Evolutionary conservation across 306 rosid species (phyloP), one percentile per base, ranked within the genome.

Genomic region (Prunus fruticosa): DNA sequence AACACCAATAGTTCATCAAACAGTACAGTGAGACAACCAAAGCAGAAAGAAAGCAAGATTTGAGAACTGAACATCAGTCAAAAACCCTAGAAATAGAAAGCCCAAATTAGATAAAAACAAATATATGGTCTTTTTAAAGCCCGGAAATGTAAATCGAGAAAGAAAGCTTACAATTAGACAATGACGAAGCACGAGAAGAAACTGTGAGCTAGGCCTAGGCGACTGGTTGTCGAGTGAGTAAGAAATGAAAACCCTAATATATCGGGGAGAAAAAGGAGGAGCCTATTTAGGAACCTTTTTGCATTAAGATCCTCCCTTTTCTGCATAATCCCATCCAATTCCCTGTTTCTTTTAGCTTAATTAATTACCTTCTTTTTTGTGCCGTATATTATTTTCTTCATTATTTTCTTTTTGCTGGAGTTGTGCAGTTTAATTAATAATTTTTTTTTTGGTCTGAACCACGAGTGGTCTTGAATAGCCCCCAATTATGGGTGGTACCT

Each of bases 191-290:
- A 52, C 46, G 28, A 69, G 46, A 51, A 75, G 47, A 46, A 76
- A 23, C 79, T 22, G 66, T 2, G 25, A 34, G 69, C 50, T 38
- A 22, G 10, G 79, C 25, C n/a, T 19, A 61, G 76, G 28, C 46
- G 52, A 78, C 38, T 66, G 63, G 75, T 65, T 67, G 66, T 80
- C 69, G 47, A 15, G 28, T 28, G 60, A 25, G 73, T 45, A 58
- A 43, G 70, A 71, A 75, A 50, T 71, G 60, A 56, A 83, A 83
- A 76, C 87, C 86, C 84, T 81, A 86, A 73, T 75, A 76, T 70
- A 64, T 6, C 51, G 63, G 72, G 41, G 62, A 20, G 69, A 22
- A 56, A 76, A 69, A 76, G 61, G 56, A 11, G 66, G 78, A 27
- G 77, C 64, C 8, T 53, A 13, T 81, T 76, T 23, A 16, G 60